Evolutionary conservation across 306 rosid species (phyloP).

Genomic region (Canavalia ensiformis): DNA sequence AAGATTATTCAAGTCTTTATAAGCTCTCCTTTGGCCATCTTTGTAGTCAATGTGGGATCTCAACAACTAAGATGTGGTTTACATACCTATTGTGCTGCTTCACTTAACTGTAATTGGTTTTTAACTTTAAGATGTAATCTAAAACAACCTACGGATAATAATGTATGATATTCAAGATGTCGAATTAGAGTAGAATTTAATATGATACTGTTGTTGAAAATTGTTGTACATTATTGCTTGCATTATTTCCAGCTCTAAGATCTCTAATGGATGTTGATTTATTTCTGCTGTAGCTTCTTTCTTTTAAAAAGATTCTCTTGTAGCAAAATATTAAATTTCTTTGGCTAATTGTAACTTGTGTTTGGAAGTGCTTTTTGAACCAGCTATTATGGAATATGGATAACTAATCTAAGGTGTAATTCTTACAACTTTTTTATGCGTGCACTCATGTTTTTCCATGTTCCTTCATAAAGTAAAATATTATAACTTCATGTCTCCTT

Average conservation of each 20-base stretch:
- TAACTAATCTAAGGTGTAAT: conserved; percentile 15
- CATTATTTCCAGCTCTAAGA: not conserved
- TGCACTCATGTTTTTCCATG: conserved; percentile 30
- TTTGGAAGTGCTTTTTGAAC: not conserved
- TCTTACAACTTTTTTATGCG: conserved; percentile 7
- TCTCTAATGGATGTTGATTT: not conserved
- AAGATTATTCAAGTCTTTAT: no score
- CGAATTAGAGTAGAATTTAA: no score
- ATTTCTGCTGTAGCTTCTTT: conserved; percentile 7
- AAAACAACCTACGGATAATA: no score
- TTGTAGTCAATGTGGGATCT: no score
- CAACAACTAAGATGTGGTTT: no score
- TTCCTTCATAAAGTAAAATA: not conserved
- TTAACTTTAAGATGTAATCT: no score
- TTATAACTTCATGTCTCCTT: no score
- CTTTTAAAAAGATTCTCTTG: not conserved
- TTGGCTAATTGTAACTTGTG: not conserved
- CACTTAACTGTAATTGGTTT: no score
- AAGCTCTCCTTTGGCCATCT: no score
- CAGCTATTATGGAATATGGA: not conserved
- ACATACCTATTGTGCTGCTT: no score
- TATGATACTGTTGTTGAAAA: not conserved
- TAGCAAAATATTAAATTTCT: conserved; percentile 6
- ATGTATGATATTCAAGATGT: no score
- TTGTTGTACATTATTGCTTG: conserved; percentile 21